Percentiles rank a stretch among this genome's conserved stretches.
phyloP scores from a whole-genome alignment of 768 basidiomycete genomes.

The Pulveroboletus frians region DNA sequence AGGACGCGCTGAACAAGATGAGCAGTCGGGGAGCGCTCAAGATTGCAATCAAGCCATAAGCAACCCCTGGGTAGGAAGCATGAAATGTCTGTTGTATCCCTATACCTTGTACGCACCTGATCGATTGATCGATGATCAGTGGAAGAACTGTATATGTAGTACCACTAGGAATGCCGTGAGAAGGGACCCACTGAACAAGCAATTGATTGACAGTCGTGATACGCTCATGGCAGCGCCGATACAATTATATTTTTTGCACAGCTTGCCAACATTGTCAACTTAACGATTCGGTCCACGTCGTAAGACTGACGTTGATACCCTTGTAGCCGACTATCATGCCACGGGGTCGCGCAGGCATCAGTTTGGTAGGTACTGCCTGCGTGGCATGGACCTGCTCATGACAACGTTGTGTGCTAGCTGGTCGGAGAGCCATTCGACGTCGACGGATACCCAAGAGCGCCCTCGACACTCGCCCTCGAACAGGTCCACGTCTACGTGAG shows the following conservation, averaged over 20 bases:
- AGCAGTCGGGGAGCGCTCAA: slow-evolving; percentile 55
- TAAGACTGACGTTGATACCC: not conserved
- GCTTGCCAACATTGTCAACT: no score
- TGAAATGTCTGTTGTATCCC: slow-evolving; percentile 12
- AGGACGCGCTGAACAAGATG: slow-evolving; percentile 71
- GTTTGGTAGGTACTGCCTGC: slow-evolving; percentile 10
- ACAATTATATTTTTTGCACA: not conserved
- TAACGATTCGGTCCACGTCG: not conserved
- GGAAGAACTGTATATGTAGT: not conserved
- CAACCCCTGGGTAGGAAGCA: not conserved
- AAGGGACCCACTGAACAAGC: not conserved
- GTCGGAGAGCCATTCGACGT: slow-evolving; percentile 51
- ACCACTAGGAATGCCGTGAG: not conserved
- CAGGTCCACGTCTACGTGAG: slow-evolving; percentile 74
- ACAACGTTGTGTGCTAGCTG: slow-evolving; percentile 12
- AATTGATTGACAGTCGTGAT: no score
- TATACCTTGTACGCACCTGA: slow-evolving; percentile 16
- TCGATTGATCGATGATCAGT: no score
- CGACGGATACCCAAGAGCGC: slow-evolving; percentile 54
- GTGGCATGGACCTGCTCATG: not conserved
- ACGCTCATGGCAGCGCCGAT: not conserved
- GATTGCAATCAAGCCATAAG: slow-evolving; percentile 55
- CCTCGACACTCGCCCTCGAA: slow-evolving; percentile 49
- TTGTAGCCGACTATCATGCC: not conserved
- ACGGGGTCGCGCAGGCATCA: not conserved